These are phyloP conservation scores for Paspalum vaginatum DNA, from an alignment of 176 grass and related monocot species.

Conservation along the genomic window DNA sequence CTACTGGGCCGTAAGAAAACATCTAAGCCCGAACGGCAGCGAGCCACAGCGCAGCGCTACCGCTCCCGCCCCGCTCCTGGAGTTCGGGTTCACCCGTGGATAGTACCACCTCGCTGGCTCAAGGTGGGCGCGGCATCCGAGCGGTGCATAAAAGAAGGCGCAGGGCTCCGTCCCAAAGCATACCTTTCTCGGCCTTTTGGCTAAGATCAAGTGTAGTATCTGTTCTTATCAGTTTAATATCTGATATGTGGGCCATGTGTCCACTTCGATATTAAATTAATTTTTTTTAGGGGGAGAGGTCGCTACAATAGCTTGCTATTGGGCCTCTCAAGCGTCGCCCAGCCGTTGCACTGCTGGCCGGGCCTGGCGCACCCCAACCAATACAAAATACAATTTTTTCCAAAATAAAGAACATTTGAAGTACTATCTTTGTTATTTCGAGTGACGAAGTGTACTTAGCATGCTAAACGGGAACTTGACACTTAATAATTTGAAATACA, in stretches of 20 bases:
- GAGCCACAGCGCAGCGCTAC: neutral
- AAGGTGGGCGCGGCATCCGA: neutral
- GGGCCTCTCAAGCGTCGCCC: constrained; percentile 1
- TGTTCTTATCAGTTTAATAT: constrained; percentile 90
- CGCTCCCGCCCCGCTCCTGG: too few species aligned
- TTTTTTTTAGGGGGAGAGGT: constrained; percentile 46
- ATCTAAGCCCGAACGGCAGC: neutral
- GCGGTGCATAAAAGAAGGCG: neutral
- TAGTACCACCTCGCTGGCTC: constrained; percentile 3
- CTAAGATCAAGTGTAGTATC: constrained; percentile 90
- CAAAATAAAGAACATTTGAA: too few species aligned
- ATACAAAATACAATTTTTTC: neutral
- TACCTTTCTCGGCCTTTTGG: constrained; percentile 82
- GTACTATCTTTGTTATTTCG: too few species aligned
- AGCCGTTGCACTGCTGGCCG: constrained; percentile 29
- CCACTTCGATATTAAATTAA: constrained; percentile 64
- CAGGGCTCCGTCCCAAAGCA: neutral
- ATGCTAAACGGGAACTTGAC: too few species aligned
- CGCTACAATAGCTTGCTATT: constrained; percentile 30
- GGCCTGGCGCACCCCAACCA: constrained; percentile 38
- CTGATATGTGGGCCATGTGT: constrained; percentile 48
- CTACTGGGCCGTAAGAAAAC: neutral
- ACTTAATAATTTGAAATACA: too few species aligned
- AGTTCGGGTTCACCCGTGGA: too few species aligned
- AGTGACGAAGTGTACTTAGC: too few species aligned